Evolutionary conservation across 2,329 filamentous ascomycete genomes (phyloP).

Genomic region (Aspergillus carbonarius): DNA sequence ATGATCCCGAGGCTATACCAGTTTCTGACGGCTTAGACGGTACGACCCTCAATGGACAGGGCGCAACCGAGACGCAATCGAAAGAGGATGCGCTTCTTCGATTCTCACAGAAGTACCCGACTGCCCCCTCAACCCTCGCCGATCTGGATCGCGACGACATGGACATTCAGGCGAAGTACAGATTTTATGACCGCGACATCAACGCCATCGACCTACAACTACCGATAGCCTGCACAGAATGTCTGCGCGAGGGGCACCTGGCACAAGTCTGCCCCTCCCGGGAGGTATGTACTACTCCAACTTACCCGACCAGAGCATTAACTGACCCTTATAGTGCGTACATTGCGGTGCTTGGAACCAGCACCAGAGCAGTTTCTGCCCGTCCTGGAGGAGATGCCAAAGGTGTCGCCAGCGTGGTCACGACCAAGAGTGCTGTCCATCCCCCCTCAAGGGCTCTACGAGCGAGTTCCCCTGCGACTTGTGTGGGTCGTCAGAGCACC

Average conservation of each 20-base stretch:
- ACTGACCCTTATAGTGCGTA: slow-evolving; percentile 32
- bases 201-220: slow-evolving; percentile 42
- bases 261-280: slow-evolving; percentile 44
- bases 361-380: slow-evolving; percentile 43
- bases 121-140: slow-evolving; percentile 33
- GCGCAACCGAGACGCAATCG: slow-evolving; percentile 15
- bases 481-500: slow-evolving; percentile 58
- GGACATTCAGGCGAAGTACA: slow-evolving; percentile 39
- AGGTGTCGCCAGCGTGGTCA: slow-evolving; percentile 67
- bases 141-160: slow-evolving; percentile 42
- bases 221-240: slow-evolving; percentile 45
- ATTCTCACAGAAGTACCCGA: slow-evolving; percentile 36
- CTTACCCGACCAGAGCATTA: background rate
- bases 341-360: slow-evolving; percentile 44
- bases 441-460: slow-evolving; percentile 59
- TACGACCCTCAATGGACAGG: background rate
- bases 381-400: slow-evolving; percentile 42
- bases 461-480: slow-evolving; percentile 58
- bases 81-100: slow-evolving; percentile 37
- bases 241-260: slow-evolving; percentile 45
- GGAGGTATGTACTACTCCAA: slow-evolving; percentile 34
- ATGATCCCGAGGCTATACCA: slow-evolving; percentile 24
- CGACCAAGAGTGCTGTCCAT: slow-evolving; percentile 49
- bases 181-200: slow-evolving; percentile 40
- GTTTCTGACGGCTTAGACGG: background rate